Base-by-base conservation (phyloP, 352 stramenopile species). In the Phytophthora fragariae region DNA sequence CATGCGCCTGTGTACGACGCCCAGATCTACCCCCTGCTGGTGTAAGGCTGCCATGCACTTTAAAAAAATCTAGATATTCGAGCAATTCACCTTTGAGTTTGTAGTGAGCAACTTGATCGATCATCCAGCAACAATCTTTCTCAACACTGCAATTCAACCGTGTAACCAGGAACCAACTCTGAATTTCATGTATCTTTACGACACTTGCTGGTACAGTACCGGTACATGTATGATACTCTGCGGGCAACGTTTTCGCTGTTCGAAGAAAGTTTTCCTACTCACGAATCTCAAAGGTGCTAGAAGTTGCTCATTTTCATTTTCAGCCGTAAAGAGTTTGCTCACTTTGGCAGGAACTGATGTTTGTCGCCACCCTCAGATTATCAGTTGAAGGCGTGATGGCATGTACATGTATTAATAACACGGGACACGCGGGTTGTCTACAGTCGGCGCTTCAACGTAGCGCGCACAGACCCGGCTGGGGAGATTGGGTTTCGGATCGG, bases 21-120 rank as follows among this genome's bases (percentile, higher is more conserved):
- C 37, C 60, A 83, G 50, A 74, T 83, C 47, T 72, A 76, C 52
- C 76, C 76, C 10, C 57, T 80, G 52, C 62, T 80, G 54, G 62
- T 74, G 10, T 76, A 71, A 58, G 29, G 83, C 84, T 70, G 50
- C 47, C 31, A 10, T 54, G 29, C 29, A 31, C 29, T 31, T 31
- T 21, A 31, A 31, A 31, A 31, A 31, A 31, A 31, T 7, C 19
- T 53, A 53, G 46, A 53, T 53, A 21, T 19, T 50, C 44, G 3
- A 50, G 44, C 44, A 44, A 44, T 44, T 44, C 10, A 10, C 35
- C 10, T 44, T 31, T 31, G 29, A 31, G 29, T 31, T 31, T 31
- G 29, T 31, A 31, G 29, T 31, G 29, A 31, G 29, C 29, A 4
- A 31, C 29, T 31, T 31, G 29, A 31, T 31, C 29, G 29, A 31